These are phyloP conservation scores for Pythium scleroteichum DNA, from an alignment of 352 stramenopile genomes.

Conservation along the genomic window DNA sequence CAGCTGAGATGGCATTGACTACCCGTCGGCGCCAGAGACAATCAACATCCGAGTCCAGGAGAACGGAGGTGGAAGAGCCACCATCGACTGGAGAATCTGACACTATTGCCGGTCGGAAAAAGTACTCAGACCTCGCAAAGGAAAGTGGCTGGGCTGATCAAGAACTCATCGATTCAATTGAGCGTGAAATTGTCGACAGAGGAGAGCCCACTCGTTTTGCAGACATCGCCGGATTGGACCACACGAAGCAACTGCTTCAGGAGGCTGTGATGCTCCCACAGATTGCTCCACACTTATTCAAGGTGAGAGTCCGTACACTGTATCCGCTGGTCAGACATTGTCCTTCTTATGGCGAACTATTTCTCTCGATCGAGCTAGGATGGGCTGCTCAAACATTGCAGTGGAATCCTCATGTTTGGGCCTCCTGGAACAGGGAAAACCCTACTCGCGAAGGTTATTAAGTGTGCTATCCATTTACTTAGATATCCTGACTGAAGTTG, in stretches of 20 bases:
- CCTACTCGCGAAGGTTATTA: constrained; percentile 80
- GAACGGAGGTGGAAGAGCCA: constrained; percentile 16
- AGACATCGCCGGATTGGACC: constrained; percentile 74
- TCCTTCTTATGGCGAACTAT: not conserved
- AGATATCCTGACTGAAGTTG: not conserved
- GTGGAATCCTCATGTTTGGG: constrained; percentile 84
- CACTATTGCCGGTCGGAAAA: constrained; percentile 53
- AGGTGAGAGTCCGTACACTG: constrained; percentile 31
- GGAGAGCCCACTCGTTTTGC: constrained; percentile 72
- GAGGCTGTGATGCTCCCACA: constrained; percentile 86
- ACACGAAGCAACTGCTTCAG: constrained; percentile 81
- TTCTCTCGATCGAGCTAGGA: constrained; percentile 36
- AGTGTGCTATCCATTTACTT: too few relatives aligned
- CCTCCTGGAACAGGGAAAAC: constrained; percentile 91
- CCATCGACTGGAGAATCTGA: constrained; percentile 13
- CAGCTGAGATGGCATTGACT: constrained; percentile 23
- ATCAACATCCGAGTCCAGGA: constrained; percentile 7
- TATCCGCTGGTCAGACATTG: too few relatives aligned
- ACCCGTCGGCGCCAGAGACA: constrained; percentile 13
- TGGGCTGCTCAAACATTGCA: constrained; percentile 77
- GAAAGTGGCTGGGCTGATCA: constrained; percentile 75
- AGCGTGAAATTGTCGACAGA: constrained; percentile 84
- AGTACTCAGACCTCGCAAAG: constrained; percentile 78
- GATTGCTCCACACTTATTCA: constrained; percentile 84
- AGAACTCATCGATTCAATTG: constrained; percentile 85